These are phyloP conservation scores for Heritiera littoralis DNA, from an alignment of 345 rosid species.

Conservation along the genomic window DNA sequence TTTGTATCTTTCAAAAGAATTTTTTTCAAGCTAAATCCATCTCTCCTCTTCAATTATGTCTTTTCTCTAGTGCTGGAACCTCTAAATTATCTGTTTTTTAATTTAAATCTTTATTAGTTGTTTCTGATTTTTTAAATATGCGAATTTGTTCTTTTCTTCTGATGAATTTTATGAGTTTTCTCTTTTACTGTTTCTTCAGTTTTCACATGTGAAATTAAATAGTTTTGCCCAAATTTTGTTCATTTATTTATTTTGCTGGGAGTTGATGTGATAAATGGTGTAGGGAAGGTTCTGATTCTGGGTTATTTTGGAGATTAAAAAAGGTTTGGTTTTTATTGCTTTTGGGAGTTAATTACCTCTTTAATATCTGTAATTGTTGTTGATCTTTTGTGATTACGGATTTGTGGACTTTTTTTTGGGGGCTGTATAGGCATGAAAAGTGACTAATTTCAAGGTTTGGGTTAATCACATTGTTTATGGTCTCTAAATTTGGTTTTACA, in stretches of 20 bases:
- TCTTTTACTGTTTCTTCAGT: neutral
- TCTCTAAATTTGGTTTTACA: too few species aligned
- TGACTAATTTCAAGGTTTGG: constrained; percentile 15
- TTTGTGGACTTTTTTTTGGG: neutral
- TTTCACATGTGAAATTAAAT: neutral
- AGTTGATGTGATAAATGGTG: constrained; percentile 23
- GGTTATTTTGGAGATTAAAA: constrained; percentile 13
- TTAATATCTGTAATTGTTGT: constrained; percentile 5
- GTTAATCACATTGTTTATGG: too few species aligned
- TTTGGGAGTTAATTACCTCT: constrained; percentile 13
- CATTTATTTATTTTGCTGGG: constrained; percentile 18
- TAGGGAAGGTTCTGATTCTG: constrained; percentile 29
- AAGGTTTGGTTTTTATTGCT: constrained; percentile 20
- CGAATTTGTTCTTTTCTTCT: too few species aligned
- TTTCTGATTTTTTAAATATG: too few species aligned
- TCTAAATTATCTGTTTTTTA: too few species aligned
- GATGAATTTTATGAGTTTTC: neutral
- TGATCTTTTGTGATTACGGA: neutral
- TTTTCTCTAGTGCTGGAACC: too few species aligned
- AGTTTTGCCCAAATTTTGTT: neutral
- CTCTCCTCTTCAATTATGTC: too few species aligned
- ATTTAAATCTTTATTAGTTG: too few species aligned
- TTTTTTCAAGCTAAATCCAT: too few species aligned
- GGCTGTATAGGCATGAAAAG: neutral
- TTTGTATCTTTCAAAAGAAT: too few species aligned